Conservation (phyloP, 2,329 filamentous ascomycete species). For the Aureobasidium sp. region DNA sequence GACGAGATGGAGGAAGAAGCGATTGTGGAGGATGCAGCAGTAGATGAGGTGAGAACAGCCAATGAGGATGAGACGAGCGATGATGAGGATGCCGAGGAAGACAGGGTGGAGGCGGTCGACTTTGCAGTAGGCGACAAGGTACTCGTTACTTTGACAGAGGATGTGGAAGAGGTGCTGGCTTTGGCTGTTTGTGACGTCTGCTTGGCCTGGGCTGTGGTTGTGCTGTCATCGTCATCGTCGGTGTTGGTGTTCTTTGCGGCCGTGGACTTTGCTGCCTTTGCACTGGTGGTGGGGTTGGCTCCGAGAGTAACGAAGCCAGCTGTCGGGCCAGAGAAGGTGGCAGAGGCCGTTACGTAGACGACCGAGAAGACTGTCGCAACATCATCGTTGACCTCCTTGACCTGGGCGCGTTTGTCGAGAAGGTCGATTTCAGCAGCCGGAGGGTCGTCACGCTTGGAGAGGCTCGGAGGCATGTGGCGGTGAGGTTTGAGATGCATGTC, state of each 20-base stretch:
- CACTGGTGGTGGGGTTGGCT: conserved; percentile 17
- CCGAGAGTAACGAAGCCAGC: conserved; percentile 27
- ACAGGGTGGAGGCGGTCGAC: not conserved
- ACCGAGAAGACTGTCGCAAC: conserved; percentile 34
- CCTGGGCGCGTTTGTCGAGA: conserved; percentile 14
- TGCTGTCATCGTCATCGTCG: not conserved
- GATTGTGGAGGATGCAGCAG: conserved; percentile 14
- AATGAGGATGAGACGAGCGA: not conserved
- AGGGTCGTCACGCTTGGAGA: not conserved
- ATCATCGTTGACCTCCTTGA: conserved; percentile 16
- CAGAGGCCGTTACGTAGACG: conserved; percentile 48
- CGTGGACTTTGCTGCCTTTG: conserved; percentile 16
- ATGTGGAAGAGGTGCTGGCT: not conserved
- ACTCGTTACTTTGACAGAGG: not conserved
- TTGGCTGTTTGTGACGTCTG: conserved; percentile 3
- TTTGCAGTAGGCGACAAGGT: conserved; percentile 3
- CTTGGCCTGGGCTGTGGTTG: not conserved
- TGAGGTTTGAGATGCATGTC: conserved; percentile 9
- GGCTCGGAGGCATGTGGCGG: not conserved
- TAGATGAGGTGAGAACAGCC: conserved; percentile 6
- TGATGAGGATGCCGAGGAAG: not conserved
- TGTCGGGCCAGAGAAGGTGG: conserved; percentile 45
- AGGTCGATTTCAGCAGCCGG: not conserved
- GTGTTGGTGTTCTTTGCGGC: conserved; percentile 14
- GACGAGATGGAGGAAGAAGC: conserved; percentile 6